These are phyloP conservation scores for Iris pallida DNA, from an alignment of 116 monocot species.

Conservation along the genomic window DNA sequence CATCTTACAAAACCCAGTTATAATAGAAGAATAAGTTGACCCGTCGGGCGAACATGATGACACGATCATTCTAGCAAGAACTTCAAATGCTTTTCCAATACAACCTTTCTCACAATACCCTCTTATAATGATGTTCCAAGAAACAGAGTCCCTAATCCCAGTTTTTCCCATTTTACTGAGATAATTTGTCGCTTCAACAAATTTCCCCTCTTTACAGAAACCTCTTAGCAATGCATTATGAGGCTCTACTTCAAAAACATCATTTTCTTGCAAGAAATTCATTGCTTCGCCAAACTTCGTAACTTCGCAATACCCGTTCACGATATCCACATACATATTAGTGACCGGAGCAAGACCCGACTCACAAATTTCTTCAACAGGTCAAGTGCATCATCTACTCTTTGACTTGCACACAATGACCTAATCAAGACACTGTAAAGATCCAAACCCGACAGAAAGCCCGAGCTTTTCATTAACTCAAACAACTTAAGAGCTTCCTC, in stretches of 20 bases:
- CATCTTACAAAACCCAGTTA: conserved; percentile 31
- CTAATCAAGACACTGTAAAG: conserved; percentile 30
- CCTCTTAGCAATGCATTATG: conserved; percentile 45
- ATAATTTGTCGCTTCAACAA: conserved; percentile 25
- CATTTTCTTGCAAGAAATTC: conserved; percentile 34
- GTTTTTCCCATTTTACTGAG: conserved; percentile 26
- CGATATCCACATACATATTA: conserved; percentile 31
- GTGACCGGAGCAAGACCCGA: conserved; percentile 19
- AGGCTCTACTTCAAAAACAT: conserved; percentile 22
- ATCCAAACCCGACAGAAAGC: conserved; percentile 12
- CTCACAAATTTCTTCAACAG: conserved; percentile 37
- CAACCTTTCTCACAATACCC: conserved; percentile 34
- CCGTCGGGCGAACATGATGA: conserved; percentile 32
- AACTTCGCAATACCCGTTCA: conserved; percentile 34
- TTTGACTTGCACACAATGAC: conserved; percentile 30
- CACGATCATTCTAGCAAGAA: conserved; percentile 56
- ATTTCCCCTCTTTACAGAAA: conserved; percentile 27
- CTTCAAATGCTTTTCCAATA: conserved; percentile 40
- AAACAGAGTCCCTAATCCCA: conserved; percentile 22
- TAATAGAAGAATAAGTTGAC: conserved; percentile 44
- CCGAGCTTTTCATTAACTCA: conserved; percentile 35
- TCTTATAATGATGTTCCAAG: conserved; percentile 52
- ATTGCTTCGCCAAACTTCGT: conserved; percentile 35
- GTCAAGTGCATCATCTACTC: conserved; percentile 40
- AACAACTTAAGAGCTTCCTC: conserved; percentile 44